These are phyloP conservation scores for Komagataella ulmi DNA, from an alignment of 805 yeast genomes.

Conservation along the genomic window DNA sequence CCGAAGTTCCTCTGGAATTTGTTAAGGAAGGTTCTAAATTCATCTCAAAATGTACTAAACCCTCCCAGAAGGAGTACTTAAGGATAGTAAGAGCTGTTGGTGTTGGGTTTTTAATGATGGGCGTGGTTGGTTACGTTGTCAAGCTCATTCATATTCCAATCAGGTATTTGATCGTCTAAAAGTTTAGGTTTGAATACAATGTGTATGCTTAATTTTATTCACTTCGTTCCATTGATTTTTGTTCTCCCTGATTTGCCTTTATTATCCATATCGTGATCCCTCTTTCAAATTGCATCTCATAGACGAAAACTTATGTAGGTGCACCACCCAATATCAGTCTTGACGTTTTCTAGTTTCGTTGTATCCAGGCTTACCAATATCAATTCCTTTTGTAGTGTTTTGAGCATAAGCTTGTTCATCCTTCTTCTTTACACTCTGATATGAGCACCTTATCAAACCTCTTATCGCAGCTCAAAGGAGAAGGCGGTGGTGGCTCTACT, in stretches of 20 bases:
- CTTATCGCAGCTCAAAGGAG: slow-evolving; percentile 16
- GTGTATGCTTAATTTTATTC: not conserved
- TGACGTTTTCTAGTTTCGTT: not conserved
- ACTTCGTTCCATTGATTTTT: not conserved
- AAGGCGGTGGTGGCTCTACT: slow-evolving; percentile 3
- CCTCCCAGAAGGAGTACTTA: slow-evolving; percentile 75
- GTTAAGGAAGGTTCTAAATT: slow-evolving; percentile 85
- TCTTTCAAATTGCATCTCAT: not conserved
- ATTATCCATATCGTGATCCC: not conserved
- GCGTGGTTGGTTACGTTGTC: slow-evolving; percentile 91
- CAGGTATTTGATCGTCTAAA: slow-evolving; percentile 1
- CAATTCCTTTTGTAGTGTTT: not conserved
- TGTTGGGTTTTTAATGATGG: slow-evolving; percentile 94
- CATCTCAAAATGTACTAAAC: slow-evolving; percentile 86
- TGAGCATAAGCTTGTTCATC: not conserved
- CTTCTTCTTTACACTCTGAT: not conserved
- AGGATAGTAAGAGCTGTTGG: slow-evolving; percentile 93
- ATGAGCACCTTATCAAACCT: slow-evolving; percentile 12
- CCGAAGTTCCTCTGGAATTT: slow-evolving; percentile 85
- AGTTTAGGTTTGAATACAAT: not conserved
- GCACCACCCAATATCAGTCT: not conserved
- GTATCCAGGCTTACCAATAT: not conserved
- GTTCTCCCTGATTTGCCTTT: not conserved
- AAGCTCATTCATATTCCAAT: slow-evolving; percentile 35
- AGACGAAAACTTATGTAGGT: not conserved